Percentiles rank a stretch among this genome's conserved stretches.
Evolutionary conservation across 208 protist genomes (phyloP).

Genomic region (Wallacemonas sp.): DNA sequence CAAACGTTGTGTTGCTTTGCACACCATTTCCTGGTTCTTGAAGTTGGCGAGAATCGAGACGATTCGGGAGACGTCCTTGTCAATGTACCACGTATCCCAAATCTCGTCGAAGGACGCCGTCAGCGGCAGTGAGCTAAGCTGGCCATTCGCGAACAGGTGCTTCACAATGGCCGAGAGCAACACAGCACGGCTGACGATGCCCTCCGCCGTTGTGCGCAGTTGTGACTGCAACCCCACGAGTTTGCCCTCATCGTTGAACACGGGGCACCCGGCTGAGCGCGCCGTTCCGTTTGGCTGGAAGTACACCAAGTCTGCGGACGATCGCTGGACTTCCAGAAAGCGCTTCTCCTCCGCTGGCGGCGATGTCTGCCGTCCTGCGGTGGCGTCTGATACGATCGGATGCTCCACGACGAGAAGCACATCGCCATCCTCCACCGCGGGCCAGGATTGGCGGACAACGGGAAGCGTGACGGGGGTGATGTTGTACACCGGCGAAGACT

Average conservation of each 20-base stretch:
- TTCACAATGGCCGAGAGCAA: slow-evolving; percentile 83
- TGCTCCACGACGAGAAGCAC: slow-evolving; percentile 87
- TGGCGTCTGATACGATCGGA: slow-evolving; percentile 31
- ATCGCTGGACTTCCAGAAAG: slow-evolving; percentile 87
- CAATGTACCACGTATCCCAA: slow-evolving; percentile 87
- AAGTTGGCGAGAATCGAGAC: slow-evolving; percentile 82
- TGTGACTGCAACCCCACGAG: slow-evolving; percentile 89
- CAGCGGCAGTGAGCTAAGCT: slow-evolving; percentile 64
- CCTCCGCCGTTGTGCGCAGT: slow-evolving; percentile 52
- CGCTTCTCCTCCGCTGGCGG: slow-evolving; percentile 63
- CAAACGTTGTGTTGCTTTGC: slow-evolving; percentile 53
- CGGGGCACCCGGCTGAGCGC: slow-evolving; percentile 76
- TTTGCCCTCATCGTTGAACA: slow-evolving; percentile 82
- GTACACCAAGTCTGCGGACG: slow-evolving; percentile 66
- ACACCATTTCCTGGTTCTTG: slow-evolving; percentile 48
- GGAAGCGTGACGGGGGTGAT: slow-evolving; percentile 73
- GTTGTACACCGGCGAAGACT: slow-evolving; percentile 65
- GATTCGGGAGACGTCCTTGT: slow-evolving; percentile 73
- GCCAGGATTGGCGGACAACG: slow-evolving; percentile 69
- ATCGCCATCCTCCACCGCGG: slow-evolving; percentile 78
- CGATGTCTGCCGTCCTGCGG: not conserved
- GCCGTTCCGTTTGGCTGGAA: slow-evolving; percentile 70
- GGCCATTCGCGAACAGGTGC: slow-evolving; percentile 87
- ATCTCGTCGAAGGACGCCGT: slow-evolving; percentile 54
- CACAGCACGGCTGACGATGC: slow-evolving; percentile 79